A percentile compares a stretch with the other conserved stretches of the same genome.
Evolutionary conservation across 2,329 filamentous ascomycete genomes (phyloP).

Genomic region (Diaporthe eres): DNA sequence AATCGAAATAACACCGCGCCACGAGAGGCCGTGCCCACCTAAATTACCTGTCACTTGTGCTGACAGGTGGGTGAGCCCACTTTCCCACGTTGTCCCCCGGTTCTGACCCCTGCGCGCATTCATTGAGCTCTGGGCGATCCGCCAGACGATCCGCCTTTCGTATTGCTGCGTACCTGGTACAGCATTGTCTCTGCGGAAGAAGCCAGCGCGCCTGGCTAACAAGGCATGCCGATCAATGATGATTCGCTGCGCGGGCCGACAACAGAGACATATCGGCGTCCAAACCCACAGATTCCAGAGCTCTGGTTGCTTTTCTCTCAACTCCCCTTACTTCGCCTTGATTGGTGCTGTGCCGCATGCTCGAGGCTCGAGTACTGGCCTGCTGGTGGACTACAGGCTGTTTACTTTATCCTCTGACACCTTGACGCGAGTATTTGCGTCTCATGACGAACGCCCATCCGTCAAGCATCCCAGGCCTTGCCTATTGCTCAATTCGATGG

Average conservation of each 20-base stretch:
- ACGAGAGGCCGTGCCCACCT: conserved; percentile 13
- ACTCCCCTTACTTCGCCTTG: conserved; percentile 6
- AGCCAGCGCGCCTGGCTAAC: not conserved
- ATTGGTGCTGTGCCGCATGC: not conserved
- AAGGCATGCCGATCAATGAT: not conserved
- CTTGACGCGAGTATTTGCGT: not conserved
- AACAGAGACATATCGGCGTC: conserved; percentile 15
- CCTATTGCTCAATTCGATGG: not conserved
- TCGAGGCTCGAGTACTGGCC: not conserved
- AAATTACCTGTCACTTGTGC: not conserved
- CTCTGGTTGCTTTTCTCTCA: conserved; percentile 10
- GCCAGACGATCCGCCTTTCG: conserved; percentile 10
- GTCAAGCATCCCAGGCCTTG: not conserved
- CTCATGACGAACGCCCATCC: not conserved
- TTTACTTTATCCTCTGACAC: not conserved
- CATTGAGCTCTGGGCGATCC: not conserved
- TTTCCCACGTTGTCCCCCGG: conserved; percentile 36
- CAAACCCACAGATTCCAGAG: not conserved
- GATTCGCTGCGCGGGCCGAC: conserved; percentile 7
- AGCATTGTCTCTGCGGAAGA: not conserved
- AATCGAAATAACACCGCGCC: not conserved
- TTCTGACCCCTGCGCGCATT: not conserved
- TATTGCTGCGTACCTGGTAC: not conserved
- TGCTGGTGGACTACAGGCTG: not conserved
- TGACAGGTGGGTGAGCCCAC: conserved; percentile 33